Conservation (phyloP, 495 filamentous ascomycete genomes). For the Cenococcum geophilum region DNA sequence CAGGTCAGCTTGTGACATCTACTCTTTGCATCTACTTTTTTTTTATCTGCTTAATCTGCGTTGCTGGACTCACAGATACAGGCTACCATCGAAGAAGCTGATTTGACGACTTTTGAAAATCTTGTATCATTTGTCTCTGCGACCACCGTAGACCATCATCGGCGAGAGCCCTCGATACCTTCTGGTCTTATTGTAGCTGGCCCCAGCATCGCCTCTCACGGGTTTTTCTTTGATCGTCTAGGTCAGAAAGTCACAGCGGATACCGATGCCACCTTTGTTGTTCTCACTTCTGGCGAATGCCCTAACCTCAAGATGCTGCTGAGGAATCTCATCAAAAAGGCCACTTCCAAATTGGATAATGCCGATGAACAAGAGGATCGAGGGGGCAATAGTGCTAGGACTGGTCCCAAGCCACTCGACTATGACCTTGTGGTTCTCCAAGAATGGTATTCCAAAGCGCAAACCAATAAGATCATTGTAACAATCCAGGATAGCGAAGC, state of each 20-base stretch:
- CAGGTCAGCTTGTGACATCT: slow-evolving; percentile 58
- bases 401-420: slow-evolving; percentile 70
- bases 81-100: slow-evolving; percentile 58
- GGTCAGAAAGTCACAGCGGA: slow-evolving; percentile 47
- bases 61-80: slow-evolving; percentile 33
- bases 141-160: slow-evolving; percentile 29
- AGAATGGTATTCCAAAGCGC: slow-evolving; percentile 53
- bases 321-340: slow-evolving; percentile 75
- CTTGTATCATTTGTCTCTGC: slow-evolving; percentile 58
- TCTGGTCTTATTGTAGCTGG: slow-evolving; percentile 78
- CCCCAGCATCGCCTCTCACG: slow-evolving; percentile 77
- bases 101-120: slow-evolving; percentile 53
- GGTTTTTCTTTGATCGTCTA: slow-evolving; percentile 64
- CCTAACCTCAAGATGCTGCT: slow-evolving; percentile 75
- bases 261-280: slow-evolving; percentile 50
- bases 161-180: slow-evolving; percentile 52
- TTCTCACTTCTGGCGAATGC: slow-evolving; percentile 69
- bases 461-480: slow-evolving; percentile 59
- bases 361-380: slow-evolving; percentile 50
- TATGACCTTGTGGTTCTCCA: slow-evolving; percentile 85
- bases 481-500: slow-evolving; percentile 88
- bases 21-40: too few species aligned
- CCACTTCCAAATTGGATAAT: slow-evolving; percentile 48
- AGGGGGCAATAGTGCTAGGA: slow-evolving; percentile 10
- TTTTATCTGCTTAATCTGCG: slow-evolving; percentile 12